A percentile compares a stretch with the other conserved stretches of the same genome.
phyloP scores from a whole-genome alignment of 306 rosid genomes.

The Castanea crenata region DNA sequence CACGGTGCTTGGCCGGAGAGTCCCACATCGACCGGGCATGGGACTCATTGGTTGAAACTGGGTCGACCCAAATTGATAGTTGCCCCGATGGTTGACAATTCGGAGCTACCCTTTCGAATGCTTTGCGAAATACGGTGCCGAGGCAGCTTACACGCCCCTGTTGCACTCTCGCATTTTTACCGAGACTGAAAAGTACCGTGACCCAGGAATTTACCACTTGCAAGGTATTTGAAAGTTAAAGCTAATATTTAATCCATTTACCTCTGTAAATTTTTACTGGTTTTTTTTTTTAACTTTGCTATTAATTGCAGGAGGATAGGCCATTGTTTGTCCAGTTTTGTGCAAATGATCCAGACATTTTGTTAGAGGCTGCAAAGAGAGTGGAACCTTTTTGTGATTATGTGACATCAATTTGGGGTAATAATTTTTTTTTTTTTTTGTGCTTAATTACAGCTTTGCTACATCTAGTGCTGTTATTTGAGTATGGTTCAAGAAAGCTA shows the following conservation, averaged over 20 bases:
- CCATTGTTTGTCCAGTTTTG: conserved; percentile 95
- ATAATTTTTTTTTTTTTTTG: not conserved
- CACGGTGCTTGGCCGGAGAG: conserved; percentile 38
- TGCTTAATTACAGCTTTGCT: no score
- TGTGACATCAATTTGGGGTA: conserved; percentile 96
- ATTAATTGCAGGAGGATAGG: conserved; percentile 59
- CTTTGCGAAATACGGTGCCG: conserved; percentile 90
- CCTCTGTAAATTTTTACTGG: not conserved
- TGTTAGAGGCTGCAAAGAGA: conserved; percentile 76
- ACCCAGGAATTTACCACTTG: conserved; percentile 86
- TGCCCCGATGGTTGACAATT: conserved; percentile 97
- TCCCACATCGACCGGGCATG: conserved; percentile 72
- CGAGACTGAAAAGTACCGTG: conserved; percentile 78
- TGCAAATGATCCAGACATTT: conserved; percentile 78
- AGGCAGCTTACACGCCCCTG: conserved; percentile 60
- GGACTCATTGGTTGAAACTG: conserved; percentile 81
- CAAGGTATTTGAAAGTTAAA: conserved; percentile 23
- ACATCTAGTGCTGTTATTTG: no score
- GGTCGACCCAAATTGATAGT: conserved; percentile 82
- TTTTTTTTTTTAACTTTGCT: not conserved
- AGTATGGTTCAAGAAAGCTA: no score
- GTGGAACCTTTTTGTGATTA: conserved; percentile 86
- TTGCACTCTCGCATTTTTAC: conserved; percentile 55
- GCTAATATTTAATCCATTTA: not conserved
- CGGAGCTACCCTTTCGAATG: conserved; percentile 89